Percentiles rank a stretch among this genome's conserved stretches.
Conservation (phyloP, 345 rosid genomes). For the Angophora floribunda region DNA sequence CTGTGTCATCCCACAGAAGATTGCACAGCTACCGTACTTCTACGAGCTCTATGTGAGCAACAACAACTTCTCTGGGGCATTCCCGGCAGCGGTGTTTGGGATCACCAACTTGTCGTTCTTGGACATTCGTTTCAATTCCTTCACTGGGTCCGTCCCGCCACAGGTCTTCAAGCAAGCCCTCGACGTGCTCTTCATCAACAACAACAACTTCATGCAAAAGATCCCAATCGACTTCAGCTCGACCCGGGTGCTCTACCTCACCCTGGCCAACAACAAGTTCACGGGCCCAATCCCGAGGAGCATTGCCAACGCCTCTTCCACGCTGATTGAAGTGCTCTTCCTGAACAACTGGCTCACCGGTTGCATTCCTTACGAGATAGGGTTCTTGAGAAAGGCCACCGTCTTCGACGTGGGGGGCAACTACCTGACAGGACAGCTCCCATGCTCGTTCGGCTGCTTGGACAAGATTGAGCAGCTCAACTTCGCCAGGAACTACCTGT, state of each 20-base stretch:
- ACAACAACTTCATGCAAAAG: slow-evolving; percentile 21
- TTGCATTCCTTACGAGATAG: slow-evolving; percentile 35
- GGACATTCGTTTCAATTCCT: slow-evolving; percentile 33
- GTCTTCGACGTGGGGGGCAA: slow-evolving; percentile 33
- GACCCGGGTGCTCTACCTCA: slow-evolving; percentile 17
- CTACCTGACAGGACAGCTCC: slow-evolving; percentile 30
- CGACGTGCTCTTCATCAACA: slow-evolving; percentile 28
- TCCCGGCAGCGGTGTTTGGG: slow-evolving; percentile 13
- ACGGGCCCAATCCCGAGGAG: slow-evolving; percentile 25
- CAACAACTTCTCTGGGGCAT: slow-evolving; percentile 55
- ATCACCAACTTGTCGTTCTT: slow-evolving; percentile 13
- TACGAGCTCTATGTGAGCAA: slow-evolving; percentile 49
- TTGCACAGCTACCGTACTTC: neutral
- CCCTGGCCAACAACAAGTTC: slow-evolving; percentile 35
- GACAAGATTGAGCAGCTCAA: slow-evolving; percentile 21
- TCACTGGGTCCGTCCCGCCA: slow-evolving; percentile 25
- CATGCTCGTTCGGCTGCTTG: slow-evolving; percentile 29
- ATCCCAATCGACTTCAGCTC: slow-evolving; percentile 22
- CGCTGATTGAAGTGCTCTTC: slow-evolving; percentile 24
- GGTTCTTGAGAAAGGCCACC: slow-evolving; percentile 9
- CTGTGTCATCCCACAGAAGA: neutral
- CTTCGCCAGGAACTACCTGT: slow-evolving; percentile 24
- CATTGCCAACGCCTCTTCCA: slow-evolving; percentile 10
- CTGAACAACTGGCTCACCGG: slow-evolving; percentile 21
- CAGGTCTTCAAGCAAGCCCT: slow-evolving; percentile 17